Base-by-base conservation (phyloP, 331 rosid species). In the Phaseolus coccineus region DNA sequence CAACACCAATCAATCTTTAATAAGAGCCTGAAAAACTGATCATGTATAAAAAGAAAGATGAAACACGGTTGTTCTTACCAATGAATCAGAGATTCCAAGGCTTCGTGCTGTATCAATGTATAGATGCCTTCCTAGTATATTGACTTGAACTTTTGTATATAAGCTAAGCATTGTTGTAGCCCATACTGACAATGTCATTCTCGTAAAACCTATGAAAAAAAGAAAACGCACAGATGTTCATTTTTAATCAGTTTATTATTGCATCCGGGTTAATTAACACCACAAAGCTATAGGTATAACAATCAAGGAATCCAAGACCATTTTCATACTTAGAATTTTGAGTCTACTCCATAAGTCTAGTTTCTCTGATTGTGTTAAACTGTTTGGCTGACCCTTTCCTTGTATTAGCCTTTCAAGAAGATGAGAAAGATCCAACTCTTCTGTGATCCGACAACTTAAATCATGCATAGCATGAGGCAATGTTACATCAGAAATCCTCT, bases 101-200 rank as follows among this genome's bases (percentile, higher is more conserved):
- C 85, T 89, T 67, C 90, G 90, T 47, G 99, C 99, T 55, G 92
- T 91, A 63, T 93, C 91, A 63, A 96, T 88, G 80, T 96, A 96
- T 80, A 96, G 78, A 91, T 93, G 93, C 83, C 98, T 89, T 84
- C 97, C 99, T 76, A 96, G 81, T 85, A 96, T 93, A 77, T 96
- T 96, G 88, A 96, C 97, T 86, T 91, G 97, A 88, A 93, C 97
- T 90, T 95, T 90, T 50, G 92, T 91, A 77, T 91, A 91, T 76
- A 96, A 89, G 90, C 90, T 88, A 79, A 96, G 89, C 84, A 91
- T 80, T 27, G 97, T 90, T 85, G 92, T 85, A 46, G 97, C 85
- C 98, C 99, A 96, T 48, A 91, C 40, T 0, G 99, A 93, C 83
- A 89, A 67, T 58, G 88, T 84, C 98, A 91, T 87, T 76, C 91